A percentile compares a stretch with the other conserved stretches of the same genome.
phyloP scores from a whole-genome alignment of 179 eudicot species.

The Camellia oleifera region DNA sequence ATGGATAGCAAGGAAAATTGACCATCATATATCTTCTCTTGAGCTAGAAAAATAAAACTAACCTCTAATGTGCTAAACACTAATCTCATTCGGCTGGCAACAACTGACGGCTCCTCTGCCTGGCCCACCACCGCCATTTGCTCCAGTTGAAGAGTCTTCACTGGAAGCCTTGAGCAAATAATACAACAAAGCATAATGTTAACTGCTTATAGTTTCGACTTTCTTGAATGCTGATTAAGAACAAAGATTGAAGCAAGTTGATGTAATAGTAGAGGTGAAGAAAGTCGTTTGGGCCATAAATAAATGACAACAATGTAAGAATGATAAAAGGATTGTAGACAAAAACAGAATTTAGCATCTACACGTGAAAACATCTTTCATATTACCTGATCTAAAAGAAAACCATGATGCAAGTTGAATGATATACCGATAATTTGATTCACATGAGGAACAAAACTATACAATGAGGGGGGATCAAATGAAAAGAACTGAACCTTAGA shows the following conservation, averaged over 20 bases:
- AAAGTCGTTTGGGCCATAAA: not conserved
- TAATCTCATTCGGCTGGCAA: constrained; percentile 92
- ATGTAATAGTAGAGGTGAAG: not conserved
- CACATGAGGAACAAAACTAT: not conserved
- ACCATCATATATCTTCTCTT: not conserved
- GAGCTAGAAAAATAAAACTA: constrained; percentile 1
- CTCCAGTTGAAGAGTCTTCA: constrained; percentile 94
- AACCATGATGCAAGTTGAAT: not conserved
- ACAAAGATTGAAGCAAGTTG: not conserved
- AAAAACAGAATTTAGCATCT: not conserved
- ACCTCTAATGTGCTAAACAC: constrained; percentile 99
- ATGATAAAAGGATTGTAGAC: not conserved
- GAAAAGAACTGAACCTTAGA: not conserved
- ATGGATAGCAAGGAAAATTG: not conserved
- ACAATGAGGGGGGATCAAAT: not conserved
- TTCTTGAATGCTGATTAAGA: not conserved
- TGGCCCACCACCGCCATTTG: constrained; percentile 84
- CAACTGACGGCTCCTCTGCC: constrained; percentile 91
- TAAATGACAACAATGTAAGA: not conserved
- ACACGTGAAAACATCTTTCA: not conserved
- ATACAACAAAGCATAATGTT: constrained; percentile 9
- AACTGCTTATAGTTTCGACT: not conserved
- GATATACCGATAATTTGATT: not conserved
- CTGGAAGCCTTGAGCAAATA: constrained; percentile 72
- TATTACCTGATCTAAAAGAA: not conserved